These are phyloP conservation scores for Phtheirospermum japonicum DNA, from an alignment of 257 asterid species.

Conservation along the genomic window DNA sequence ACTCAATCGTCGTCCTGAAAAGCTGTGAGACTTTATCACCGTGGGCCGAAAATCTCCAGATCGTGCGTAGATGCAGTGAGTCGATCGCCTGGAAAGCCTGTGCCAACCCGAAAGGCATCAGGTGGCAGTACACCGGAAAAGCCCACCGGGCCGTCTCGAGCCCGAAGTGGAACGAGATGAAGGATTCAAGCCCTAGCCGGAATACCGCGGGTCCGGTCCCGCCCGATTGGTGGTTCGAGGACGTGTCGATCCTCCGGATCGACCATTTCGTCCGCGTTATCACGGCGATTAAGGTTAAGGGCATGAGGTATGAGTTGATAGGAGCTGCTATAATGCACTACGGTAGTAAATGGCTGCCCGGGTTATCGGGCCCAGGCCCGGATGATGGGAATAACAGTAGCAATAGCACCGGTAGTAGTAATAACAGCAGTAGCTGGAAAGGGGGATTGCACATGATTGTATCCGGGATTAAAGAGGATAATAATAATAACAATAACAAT, in stretches of 20 bases:
- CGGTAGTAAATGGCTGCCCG: slow-evolving; percentile 78
- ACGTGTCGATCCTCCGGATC: slow-evolving; percentile 74
- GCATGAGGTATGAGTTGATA: slow-evolving; percentile 77
- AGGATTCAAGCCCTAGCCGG: slow-evolving; percentile 71
- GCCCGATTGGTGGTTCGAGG: slow-evolving; percentile 97
- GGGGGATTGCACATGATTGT: slow-evolving; percentile 85
- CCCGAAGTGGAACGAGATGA: slow-evolving; percentile 78
- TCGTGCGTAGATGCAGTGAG: slow-evolving; percentile 87
- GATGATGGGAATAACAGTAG: slow-evolving; percentile 39
- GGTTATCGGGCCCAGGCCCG: slow-evolving; percentile 52
- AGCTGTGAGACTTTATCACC: slow-evolving; percentile 82
- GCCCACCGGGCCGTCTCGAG: slow-evolving; percentile 57
- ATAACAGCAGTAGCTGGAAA: slow-evolving; percentile 53
- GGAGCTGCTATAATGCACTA: slow-evolving; percentile 80
- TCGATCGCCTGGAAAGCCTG: slow-evolving; percentile 99
- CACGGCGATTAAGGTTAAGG: slow-evolving; percentile 89
- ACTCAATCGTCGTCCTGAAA: slow-evolving; percentile 74
- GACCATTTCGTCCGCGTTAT: slow-evolving; percentile 87
- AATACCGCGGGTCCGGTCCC: slow-evolving; percentile 54
- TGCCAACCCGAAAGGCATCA: slow-evolving; percentile 91
- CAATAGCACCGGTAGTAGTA: slow-evolving; percentile 5
- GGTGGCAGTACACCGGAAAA: slow-evolving; percentile 88
- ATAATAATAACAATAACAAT: neutral
- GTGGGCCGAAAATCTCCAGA: slow-evolving; percentile 95
- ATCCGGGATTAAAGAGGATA: slow-evolving; percentile 53